These are phyloP conservation scores for Populus hybrid DNA, from an alignment of 441 rosid genomes.

Conservation along the genomic window DNA sequence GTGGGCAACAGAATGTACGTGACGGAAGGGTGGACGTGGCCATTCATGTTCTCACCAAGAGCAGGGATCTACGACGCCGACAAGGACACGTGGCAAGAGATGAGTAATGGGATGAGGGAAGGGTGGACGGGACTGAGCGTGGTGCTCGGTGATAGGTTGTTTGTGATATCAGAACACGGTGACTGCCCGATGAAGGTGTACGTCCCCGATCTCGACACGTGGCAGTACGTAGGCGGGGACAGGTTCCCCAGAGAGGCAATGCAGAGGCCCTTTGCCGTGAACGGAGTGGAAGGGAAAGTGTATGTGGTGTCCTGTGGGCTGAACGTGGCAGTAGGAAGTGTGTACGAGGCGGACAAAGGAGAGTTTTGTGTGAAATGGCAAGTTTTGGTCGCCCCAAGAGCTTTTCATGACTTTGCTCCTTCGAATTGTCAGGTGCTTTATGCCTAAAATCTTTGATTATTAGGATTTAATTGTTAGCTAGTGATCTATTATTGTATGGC, in stretches of 20 bases:
- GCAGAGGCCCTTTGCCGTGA: constrained; percentile 51
- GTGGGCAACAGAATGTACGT: constrained; percentile 43
- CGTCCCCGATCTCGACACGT: constrained; percentile 39
- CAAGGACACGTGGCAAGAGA: constrained; percentile 50
- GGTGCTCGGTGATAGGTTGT: constrained; percentile 36
- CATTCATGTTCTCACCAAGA: constrained; percentile 55
- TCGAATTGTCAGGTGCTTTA: constrained; percentile 53
- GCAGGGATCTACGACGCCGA: constrained; percentile 48
- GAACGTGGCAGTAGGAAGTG: constrained; percentile 48
- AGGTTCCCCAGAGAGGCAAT: constrained; percentile 40
- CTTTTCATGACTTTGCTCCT: constrained; percentile 42
- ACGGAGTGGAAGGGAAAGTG: constrained; percentile 42
- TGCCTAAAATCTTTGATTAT: constrained; percentile 21
- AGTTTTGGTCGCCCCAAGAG: constrained; percentile 36
- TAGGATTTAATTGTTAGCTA: background rate
- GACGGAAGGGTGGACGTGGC: constrained; percentile 86
- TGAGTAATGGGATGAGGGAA: constrained; percentile 60
- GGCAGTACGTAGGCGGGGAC: constrained; percentile 54
- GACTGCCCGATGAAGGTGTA: constrained; percentile 67
- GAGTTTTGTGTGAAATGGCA: constrained; percentile 44
- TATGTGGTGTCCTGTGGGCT: constrained; percentile 53
- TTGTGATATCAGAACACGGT: constrained; percentile 63
- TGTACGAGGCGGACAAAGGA: constrained; percentile 27
- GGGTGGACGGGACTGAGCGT: constrained; percentile 71
- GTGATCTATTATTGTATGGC: background rate